phyloP scores from a whole-genome alignment of 1,284 basidiomycete species.

The Ceraceosorus guamensis region DNA sequence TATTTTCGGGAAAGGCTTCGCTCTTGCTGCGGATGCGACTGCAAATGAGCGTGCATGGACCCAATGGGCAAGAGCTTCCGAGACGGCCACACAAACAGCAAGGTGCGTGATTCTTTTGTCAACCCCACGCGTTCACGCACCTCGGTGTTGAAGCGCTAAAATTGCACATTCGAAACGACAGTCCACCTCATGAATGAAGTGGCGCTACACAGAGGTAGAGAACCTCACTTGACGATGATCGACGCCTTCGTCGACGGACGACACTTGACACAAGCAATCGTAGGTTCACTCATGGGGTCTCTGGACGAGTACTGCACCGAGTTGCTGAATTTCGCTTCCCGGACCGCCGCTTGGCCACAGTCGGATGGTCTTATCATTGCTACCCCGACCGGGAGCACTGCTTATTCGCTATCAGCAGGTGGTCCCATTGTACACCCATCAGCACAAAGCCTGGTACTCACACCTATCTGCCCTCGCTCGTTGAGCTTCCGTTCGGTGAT shows the following conservation, averaged over 20 bases:
- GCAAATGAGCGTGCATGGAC: slow-evolving; percentile 22
- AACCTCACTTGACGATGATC: slow-evolving; percentile 85
- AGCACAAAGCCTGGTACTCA: slow-evolving; percentile 77
- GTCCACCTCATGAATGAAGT: slow-evolving; percentile 97
- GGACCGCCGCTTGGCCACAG: slow-evolving; percentile 51
- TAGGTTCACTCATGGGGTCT: slow-evolving; percentile 52
- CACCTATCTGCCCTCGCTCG: slow-evolving; percentile 88
- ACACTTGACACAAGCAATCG: slow-evolving; percentile 88
- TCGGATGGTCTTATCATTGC: slow-evolving; percentile 91
- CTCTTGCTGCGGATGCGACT: slow-evolving; percentile 39
- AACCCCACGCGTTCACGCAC: neutral
- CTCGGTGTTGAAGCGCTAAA: neutral
- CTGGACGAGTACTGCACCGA: neutral
- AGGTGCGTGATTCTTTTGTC: too few species aligned
- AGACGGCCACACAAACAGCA: too few species aligned
- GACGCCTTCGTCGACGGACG: slow-evolving; percentile 93
- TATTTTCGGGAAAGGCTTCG: slow-evolving; percentile 26
- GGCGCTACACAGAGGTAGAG: slow-evolving; percentile 79
- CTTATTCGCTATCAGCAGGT: slow-evolving; percentile 89
- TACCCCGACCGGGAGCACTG: slow-evolving; percentile 92
- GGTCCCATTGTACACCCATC: slow-evolving; percentile 94
- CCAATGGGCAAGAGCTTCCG: slow-evolving; percentile 10
- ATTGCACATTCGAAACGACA: slow-evolving; percentile 54
- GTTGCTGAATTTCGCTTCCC: neutral
- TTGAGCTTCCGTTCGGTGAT: slow-evolving; percentile 86